Evolutionary conservation across 495 filamentous ascomycete genomes (phyloP).

Genomic region (Umbilicaria muhlenbergii): DNA sequence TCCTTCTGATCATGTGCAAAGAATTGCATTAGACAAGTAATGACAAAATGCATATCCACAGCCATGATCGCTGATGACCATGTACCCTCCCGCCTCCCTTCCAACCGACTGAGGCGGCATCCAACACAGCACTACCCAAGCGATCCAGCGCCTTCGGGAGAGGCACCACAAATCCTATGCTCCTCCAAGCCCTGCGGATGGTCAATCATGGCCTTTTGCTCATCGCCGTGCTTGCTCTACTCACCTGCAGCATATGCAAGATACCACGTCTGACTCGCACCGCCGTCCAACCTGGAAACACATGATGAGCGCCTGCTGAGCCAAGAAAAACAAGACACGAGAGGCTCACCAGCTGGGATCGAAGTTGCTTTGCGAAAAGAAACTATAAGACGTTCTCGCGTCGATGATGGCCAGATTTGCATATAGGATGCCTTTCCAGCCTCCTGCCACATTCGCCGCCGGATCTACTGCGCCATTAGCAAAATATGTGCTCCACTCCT

Average conservation of each 20-base stretch:
- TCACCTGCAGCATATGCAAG: constrained; percentile 58
- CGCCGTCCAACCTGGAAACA: constrained; percentile 47
- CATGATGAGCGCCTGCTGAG: too few relatives aligned
- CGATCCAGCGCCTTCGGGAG: too few relatives aligned
- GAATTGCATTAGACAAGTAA: too few relatives aligned
- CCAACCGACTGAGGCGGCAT: too few relatives aligned
- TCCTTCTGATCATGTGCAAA: too few relatives aligned
- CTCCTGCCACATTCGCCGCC: constrained; percentile 44
- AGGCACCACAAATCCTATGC: neutral
- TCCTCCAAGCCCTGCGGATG: neutral
- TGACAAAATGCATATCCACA: too few relatives aligned
- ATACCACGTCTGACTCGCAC: constrained; percentile 81
- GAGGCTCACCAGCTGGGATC: constrained; percentile 34
- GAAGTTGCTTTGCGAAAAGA: constrained; percentile 55
- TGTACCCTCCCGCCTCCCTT: neutral
- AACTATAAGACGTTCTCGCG: constrained; percentile 51
- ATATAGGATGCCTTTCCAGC: constrained; percentile 77
- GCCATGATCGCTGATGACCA: too few relatives aligned
- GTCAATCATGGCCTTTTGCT: neutral
- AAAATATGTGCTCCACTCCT: constrained; percentile 83
- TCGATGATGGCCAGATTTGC: constrained; percentile 70
- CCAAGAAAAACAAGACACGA: too few relatives aligned
- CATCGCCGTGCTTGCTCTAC: constrained; percentile 7
- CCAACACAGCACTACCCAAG: too few relatives aligned
- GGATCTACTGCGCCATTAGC: constrained; percentile 25